These are phyloP conservation scores for Erodium texanum DNA, from an alignment of 441 rosid genomes.

Conservation along the genomic window DNA sequence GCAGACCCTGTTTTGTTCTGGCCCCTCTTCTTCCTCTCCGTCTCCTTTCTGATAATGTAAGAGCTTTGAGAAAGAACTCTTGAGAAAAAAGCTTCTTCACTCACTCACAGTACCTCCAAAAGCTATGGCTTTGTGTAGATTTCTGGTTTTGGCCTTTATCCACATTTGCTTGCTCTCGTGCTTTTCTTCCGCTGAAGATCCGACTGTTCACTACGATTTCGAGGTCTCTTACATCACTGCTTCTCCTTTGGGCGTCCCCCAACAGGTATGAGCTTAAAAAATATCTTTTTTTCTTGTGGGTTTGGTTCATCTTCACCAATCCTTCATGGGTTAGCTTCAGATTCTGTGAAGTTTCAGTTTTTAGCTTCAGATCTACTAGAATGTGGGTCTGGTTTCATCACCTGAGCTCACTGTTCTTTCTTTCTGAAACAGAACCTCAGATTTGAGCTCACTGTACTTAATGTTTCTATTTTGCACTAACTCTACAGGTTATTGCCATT, in stretches of 20 bases:
- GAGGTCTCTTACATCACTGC: neutral
- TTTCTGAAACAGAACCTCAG: neutral
- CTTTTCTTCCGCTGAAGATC: neutral
- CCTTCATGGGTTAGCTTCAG: neutral
- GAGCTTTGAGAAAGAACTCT: neutral
- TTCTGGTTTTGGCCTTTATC: neutral
- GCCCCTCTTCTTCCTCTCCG: neutral
- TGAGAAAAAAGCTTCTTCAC: too few relatives aligned
- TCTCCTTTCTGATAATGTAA: neutral
- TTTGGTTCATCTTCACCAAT: neutral
- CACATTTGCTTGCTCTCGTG: neutral
- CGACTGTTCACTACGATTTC: neutral
- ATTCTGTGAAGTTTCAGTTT: neutral
- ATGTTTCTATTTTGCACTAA: neutral
- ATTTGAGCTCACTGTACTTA: neutral
- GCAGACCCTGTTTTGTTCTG: neutral
- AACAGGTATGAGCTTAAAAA: neutral
- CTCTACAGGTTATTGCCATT: neutral
- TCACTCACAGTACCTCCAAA: neutral
- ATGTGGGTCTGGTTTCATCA: neutral
- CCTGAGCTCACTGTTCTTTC: neutral
- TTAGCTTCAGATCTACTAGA: neutral
- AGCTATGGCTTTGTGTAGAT: neutral
- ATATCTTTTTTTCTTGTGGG: neutral
- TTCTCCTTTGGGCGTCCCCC: neutral